A percentile compares a stretch with the other conserved stretches of the same genome.
These are phyloP conservation scores for Malus fusca DNA, from an alignment of 306 rosid species.

Conservation along the genomic window DNA sequence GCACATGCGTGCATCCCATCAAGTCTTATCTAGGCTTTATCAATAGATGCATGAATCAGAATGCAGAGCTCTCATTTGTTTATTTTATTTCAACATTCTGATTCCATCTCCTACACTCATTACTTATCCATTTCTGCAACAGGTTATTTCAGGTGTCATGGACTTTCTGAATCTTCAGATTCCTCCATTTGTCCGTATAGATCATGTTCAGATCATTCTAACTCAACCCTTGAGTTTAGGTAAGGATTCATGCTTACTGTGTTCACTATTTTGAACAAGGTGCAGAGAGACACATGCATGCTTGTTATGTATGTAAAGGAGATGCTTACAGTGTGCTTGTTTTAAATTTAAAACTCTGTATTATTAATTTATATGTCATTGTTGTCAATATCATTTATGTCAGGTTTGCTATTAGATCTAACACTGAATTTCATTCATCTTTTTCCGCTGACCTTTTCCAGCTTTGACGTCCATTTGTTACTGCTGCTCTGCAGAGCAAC, in stretches of 20 bases:
- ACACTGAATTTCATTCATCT: neutral
- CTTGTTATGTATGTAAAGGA: neutral
- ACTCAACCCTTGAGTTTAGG: conserved; percentile 72
- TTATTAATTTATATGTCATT: neutral
- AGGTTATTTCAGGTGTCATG: conserved; percentile 88
- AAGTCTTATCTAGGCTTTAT: neutral
- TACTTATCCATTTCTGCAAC: conserved; percentile 24
- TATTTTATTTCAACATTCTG: conserved; percentile 8
- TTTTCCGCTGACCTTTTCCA: neutral
- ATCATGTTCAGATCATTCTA: conserved; percentile 77
- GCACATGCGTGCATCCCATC: neutral
- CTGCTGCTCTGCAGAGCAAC: neutral
- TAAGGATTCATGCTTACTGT: conserved; percentile 30
- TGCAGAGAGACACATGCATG: neutral
- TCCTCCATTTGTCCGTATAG: conserved; percentile 86
- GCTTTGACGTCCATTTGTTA: neutral
- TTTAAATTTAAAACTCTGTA: neutral
- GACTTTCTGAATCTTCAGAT: conserved; percentile 64
- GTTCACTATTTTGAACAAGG: neutral
- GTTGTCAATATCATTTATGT: neutral
- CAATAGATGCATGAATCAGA: neutral
- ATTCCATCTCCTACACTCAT: conserved; percentile 9
- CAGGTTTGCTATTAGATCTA: neutral
- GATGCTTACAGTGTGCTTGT: neutral
- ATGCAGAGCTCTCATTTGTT: conserved; percentile 4